Base-by-base conservation (phyloP, 2,329 filamentous ascomycete species). In the Macroventuria anomochaeta region DNA sequence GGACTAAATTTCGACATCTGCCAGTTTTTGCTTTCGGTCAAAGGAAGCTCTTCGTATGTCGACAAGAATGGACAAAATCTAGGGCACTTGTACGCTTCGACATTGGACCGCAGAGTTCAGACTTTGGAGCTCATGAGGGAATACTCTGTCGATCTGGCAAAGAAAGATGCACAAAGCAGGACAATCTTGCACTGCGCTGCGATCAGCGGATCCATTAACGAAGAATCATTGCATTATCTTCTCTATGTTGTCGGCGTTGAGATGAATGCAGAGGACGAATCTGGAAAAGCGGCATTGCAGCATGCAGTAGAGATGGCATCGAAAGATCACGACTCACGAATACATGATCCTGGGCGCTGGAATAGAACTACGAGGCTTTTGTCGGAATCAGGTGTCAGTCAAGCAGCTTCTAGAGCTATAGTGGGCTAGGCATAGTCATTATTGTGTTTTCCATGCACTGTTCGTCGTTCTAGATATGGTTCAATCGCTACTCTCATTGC, bases 31-130 rank as follows among this genome's bases (percentile, higher is more conserved):
- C 5, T 39, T 28, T 49, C 23, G n/a, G 15, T 50, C 26, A 33
- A 57, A 33, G 55, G 55, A 50, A 57, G 15, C 55, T 33, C 55
- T 41, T 50, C 18, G 5, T 46, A 47, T 54, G 18, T 53, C 6
- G 41, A 57, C 37, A 50, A 31, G 6, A 11, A 53, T 3, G 55
- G 50, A 29, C 23, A 47, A 54, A 51, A 50, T 26, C 49, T 57
- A n/a, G 50, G 50, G 38, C 44, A 57, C 41, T 23, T 57, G 7
- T 43, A 31, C 32, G 21, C 40, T 47, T 42, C 11, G 1, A 25
- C 49, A 3, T 34, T 29, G 29, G 13, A 12, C 15, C 47, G 13
- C 37, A 26, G 31, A 4, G 25, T 57, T 43, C 18, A 34, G 38
- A 15, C 54, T 17, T 43, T 50, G 12, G n/a, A 57, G 31, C 28